Evolutionary conservation across 768 basidiomycete genomes (phyloP), one percentile per base, ranked within the genome.

Genomic region (Cyathus striatus): DNA sequence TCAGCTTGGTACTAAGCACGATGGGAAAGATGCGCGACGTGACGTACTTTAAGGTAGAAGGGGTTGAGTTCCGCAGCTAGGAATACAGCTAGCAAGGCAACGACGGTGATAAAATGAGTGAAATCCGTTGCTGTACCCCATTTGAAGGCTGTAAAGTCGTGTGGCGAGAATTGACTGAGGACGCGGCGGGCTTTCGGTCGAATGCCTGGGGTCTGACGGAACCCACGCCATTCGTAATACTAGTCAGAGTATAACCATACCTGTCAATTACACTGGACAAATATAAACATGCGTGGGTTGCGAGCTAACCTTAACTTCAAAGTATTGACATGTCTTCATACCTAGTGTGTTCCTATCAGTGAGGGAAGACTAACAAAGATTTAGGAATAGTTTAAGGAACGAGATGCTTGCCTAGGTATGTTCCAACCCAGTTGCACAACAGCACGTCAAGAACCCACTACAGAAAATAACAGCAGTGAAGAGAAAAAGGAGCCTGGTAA

Each of bases 391-490:
- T 26, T 32, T 5, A 32, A 37, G 37, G 33, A 56, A n/a, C n/a
- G n/a, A n/a, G n/a, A n/a, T n/a, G n/a, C 74, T 34, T 45, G 82
- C 88, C 89, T 10, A 90, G 61, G 61, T 88, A 90, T 5, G 86
- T 86, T 35, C 90, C 90, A 43, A 89, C 55, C 90, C 90, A 91
- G 60, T 92, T 92, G 66, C 89, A 92, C 27, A 91, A 51, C 39
- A 91, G 68, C 34, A 92, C 90, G 60, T 92, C 89, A 40, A 92
- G 70, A 48, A 92, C 70, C 89, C 89, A 92, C 88, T 90, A 39
- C 37, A 46, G n/a, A n/a, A n/a, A n/a, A n/a, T n/a, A n/a, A n/a
- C n/a, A n/a, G n/a, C n/a, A n/a, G n/a, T n/a, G n/a, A n/a, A n/a
- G n/a, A n/a, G n/a, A n/a, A n/a, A n/a, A n/a, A n/a, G n/a, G n/a